These are phyloP conservation scores for Aeschynomene evenia DNA, from an alignment of 306 rosid genomes.

Conservation along the genomic window DNA sequence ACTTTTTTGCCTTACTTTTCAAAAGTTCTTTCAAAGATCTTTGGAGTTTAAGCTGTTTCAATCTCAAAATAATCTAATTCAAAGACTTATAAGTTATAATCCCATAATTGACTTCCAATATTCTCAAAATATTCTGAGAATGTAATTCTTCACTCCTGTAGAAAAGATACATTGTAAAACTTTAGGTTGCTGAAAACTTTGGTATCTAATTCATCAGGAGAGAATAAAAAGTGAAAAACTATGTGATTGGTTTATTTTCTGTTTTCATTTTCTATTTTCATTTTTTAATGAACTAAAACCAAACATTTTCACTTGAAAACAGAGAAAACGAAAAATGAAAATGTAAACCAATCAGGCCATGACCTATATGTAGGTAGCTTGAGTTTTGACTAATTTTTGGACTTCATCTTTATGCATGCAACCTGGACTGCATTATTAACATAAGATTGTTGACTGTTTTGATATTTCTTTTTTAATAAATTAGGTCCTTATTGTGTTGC, in stretches of 20 bases:
- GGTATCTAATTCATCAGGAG: neutral
- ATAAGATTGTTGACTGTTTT: neutral
- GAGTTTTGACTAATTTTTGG: constrained; percentile 11
- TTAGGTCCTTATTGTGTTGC: neutral
- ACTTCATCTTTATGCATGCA: neutral
- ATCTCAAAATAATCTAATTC: neutral
- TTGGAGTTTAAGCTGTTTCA: neutral
- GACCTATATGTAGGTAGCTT: neutral
- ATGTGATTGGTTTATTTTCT: no score
- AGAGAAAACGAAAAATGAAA: no score
- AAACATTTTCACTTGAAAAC: no score
- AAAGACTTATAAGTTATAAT: neutral
- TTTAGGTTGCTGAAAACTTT: neutral
- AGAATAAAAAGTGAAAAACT: neutral
- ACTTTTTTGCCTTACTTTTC: neutral
- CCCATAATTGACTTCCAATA: neutral
- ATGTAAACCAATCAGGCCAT: no score
- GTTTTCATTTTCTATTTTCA: no score
- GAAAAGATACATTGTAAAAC: neutral
- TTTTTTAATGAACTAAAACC: no score
- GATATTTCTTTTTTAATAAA: neutral
- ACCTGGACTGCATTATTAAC: neutral
- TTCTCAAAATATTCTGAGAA: no score
- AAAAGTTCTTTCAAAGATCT: neutral
- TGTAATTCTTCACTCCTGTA: neutral